A percentile compares a stretch with the other conserved stretches of the same genome.
Evolutionary conservation across 345 rosid genomes (phyloP).

Genomic region (Leavenworthia alabamica): DNA sequence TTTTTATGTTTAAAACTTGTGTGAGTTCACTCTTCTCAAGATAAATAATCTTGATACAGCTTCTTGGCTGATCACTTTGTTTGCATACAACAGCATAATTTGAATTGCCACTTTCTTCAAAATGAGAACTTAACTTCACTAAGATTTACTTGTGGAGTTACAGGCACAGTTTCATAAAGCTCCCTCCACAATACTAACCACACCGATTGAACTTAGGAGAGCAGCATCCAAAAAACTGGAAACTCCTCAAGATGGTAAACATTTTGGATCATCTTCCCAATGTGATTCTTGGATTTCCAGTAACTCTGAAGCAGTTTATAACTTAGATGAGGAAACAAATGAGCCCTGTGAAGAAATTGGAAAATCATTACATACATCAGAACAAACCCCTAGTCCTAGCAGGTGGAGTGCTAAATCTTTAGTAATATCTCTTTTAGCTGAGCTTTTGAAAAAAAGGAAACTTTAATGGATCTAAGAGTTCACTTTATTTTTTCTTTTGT

Average conservation of each 20-base stretch:
- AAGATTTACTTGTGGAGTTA: background rate
- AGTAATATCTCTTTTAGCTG: background rate
- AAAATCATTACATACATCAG: conserved; percentile 18
- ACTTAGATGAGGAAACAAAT: conserved; percentile 33
- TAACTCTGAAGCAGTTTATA: conserved; percentile 34
- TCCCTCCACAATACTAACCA: conserved; percentile 50
- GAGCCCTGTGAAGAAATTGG: conserved; percentile 29
- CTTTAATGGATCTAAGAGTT: too few species aligned
- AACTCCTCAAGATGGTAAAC: conserved; percentile 31
- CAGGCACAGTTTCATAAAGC: conserved; percentile 76
- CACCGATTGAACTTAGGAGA: conserved; percentile 56
- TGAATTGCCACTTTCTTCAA: background rate
- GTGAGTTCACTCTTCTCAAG: background rate
- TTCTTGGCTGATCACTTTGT: too few species aligned
- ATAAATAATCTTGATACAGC: background rate
- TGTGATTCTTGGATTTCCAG: conserved; percentile 50
- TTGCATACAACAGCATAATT: background rate
- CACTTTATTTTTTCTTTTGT: too few species aligned
- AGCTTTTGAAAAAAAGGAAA: background rate
- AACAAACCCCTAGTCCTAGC: conserved; percentile 48
- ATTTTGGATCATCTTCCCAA: conserved; percentile 30
- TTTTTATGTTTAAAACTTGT: background rate
- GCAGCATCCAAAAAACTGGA: conserved; percentile 40
- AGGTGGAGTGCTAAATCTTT: conserved; percentile 40
- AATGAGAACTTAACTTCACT: background rate